These are phyloP conservation scores for Patellifolia procumbens DNA, from an alignment of 179 eudicot species.

Conservation along the genomic window DNA sequence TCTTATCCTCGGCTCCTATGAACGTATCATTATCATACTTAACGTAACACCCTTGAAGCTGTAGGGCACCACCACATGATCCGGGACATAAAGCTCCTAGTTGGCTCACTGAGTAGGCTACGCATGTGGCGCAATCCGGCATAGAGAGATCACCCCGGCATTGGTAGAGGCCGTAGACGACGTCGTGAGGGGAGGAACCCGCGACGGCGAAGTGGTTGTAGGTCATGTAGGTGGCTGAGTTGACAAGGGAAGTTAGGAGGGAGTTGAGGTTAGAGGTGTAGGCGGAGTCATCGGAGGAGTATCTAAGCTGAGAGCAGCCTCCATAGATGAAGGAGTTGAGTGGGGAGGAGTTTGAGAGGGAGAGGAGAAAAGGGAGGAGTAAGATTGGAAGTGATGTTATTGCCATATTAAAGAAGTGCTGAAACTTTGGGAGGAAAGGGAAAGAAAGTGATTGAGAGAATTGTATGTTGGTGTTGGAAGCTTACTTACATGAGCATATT, in stretches of 20 bases:
- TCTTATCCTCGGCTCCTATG: constrained; percentile 68
- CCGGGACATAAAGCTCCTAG: constrained; percentile 52
- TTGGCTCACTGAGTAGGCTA: constrained; percentile 46
- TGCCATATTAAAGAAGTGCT: constrained; percentile 25
- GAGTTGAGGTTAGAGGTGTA: constrained; percentile 76
- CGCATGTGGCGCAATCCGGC: constrained; percentile 62
- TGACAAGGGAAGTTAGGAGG: constrained; percentile 64
- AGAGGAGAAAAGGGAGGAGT: constrained; percentile 10
- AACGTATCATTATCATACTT: constrained; percentile 66
- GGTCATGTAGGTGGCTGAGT: constrained; percentile 69
- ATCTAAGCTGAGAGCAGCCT: constrained; percentile 70
- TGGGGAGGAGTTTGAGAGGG: constrained; percentile 35
- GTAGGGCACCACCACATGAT: constrained; percentile 59
- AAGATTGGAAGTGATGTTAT: constrained; percentile 3
- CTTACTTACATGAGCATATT: constrained; percentile 14
- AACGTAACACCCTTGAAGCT: constrained; percentile 70
- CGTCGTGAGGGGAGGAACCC: constrained; percentile 43
- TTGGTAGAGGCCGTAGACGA: constrained; percentile 76
- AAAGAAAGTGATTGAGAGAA: constrained; percentile 16
- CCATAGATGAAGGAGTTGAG: constrained; percentile 60
- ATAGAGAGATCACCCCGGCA: constrained; percentile 77
- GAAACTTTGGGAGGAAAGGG: background rate
- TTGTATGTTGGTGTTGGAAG: background rate
- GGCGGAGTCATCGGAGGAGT: constrained; percentile 46
- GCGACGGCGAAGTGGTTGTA: constrained; percentile 66